Percentiles rank a stretch among this genome's conserved stretches.
Conservation (phyloP, 129 eudicot genomes). For the Apium graveolens region DNA sequence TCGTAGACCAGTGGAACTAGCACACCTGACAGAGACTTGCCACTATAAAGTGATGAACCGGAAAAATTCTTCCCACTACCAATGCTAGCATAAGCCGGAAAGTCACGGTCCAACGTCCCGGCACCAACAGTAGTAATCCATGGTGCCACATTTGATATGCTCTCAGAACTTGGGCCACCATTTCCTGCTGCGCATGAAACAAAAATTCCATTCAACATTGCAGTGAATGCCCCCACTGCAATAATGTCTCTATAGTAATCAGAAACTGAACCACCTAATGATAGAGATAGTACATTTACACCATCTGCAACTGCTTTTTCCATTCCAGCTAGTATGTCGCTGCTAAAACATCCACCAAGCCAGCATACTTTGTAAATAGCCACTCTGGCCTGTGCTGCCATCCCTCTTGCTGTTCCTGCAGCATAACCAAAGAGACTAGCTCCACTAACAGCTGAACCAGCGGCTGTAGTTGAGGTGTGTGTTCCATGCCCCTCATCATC, state of each 20-base stretch:
- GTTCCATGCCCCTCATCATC: constrained; percentile 90
- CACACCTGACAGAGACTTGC: constrained; percentile 28
- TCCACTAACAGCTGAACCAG: constrained; percentile 52
- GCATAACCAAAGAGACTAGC: constrained; percentile 79
- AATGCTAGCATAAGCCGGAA: constrained; percentile 51
- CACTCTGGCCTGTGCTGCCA: constrained; percentile 60
- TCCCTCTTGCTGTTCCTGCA: constrained; percentile 71
- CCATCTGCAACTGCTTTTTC: constrained; percentile 66
- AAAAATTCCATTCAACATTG: constrained; percentile 46
- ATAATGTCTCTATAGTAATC: constrained; percentile 50
- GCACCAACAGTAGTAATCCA: constrained; percentile 90
- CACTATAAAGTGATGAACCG: constrained; percentile 66
- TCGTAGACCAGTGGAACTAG: constrained; percentile 50
- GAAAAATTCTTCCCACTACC: constrained; percentile 53
- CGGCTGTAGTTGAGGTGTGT: constrained; percentile 74
- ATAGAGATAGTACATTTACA: constrained; percentile 54
- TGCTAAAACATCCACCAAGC: constrained; percentile 58
- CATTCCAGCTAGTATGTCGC: constrained; percentile 73
- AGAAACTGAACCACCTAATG: constrained; percentile 46
- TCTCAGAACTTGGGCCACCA: constrained; percentile 50
- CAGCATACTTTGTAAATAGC: constrained; percentile 77
- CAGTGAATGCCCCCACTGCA: constrained; percentile 60
- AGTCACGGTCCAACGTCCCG: constrained; percentile 67
- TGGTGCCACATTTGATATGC: constrained; percentile 61
- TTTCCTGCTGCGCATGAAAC: constrained; percentile 77